Evolutionary conservation across 2,329 filamentous ascomycete species (phyloP), one percentile per base, ranked within the genome.

Genomic region (Keithomyces neogunnii): DNA sequence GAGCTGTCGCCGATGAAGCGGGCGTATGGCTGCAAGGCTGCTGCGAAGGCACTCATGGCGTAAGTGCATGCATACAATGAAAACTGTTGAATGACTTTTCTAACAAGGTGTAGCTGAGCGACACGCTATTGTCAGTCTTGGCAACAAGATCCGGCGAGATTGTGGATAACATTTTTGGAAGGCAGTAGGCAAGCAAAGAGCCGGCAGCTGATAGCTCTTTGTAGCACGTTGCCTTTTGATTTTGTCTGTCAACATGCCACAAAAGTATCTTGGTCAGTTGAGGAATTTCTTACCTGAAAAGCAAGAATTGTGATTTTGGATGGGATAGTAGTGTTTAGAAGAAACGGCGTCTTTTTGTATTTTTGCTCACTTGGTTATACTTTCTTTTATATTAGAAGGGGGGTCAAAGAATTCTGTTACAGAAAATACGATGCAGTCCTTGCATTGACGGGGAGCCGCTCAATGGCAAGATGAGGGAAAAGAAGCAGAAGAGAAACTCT

Each of bases 11-110:
- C n/a, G 64, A 76, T 0, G 81, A 84, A 44, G 86, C 89, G 11
- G 91, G 91, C 3, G 76, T 97, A 53, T 97, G 88, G 86, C 75
- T 97, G 60, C 93, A 97, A 67, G 92, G 92, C 33, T 96, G 91
- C 72, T 95, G 90, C 66, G 91, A 97, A 73, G 82, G 78, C 55
- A 95, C 90, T 35, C 92, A 97, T 68, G 92, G 92, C 53, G 86
- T 92, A 79, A 82, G 86, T 83, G 47, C 30, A 4, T 28, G 29
- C 19, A 48, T 35, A 38, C 44, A n/a, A 36, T 49, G n/a, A 19
- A 19, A 19, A 19, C 39, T 7, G 45, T 42, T 50, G 54, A 36
- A 50, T 45, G 13, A 40, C 28, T 53, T 13, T 19, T 48, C 62
- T 65, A 54, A 61, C 57, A 52, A 48, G 5, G 38, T 13, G 46